Base-by-base conservation (phyloP, 768 basidiomycete species). In the Pleurotus cornucopiae region DNA sequence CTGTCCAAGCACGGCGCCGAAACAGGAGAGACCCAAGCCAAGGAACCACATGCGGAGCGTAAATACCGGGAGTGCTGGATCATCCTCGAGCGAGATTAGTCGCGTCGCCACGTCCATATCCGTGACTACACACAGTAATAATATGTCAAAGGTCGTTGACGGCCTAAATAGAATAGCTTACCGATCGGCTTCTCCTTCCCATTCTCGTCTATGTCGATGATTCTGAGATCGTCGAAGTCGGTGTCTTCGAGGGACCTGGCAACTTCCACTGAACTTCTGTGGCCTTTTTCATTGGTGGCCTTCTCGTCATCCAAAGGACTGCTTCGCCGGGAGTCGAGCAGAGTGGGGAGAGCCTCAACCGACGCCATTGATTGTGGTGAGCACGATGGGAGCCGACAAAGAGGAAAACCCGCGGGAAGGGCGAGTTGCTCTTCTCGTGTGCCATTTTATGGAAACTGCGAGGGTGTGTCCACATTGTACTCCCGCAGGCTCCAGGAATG, bases 1-100 rank as follows among this genome's bases (percentile, higher is more conserved):
- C 56, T 79, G 76, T 2, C 76, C 69, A 4, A 78, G 66, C 4
- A 82, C 82, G 46, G 71, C 74, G 56, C 81, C 81, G 62, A 85
- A 85, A 56, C 79, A 78, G 5, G 80, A 75, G 14, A 84, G 71
- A 6, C 81, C 82, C 14, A 82, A 61, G 38, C 78, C 78, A 1
- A 84, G 71, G 66, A 84, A 75, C 73, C 79, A 77, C 63, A 81
- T 76, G 13, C 83, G 69, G 67, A 85, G 81, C 0, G 82, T 84
- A 57, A 78, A 76, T 0, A 73, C 69, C 0, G 74, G 79, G 0
- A 80, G 69, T 1, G 69, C 69, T 0, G 82, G 76, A 61, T 82
- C 80, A 59, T 82, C 81, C 45, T 80, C 79, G 14, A 81, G 70
- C 2, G 79, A 80, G 56, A 82, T 76, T 9, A 81, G 71, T 46